Evolutionary conservation across 2,329 filamentous ascomycete species (phyloP).

Genomic region (Colletotrichum simmondsii): DNA sequence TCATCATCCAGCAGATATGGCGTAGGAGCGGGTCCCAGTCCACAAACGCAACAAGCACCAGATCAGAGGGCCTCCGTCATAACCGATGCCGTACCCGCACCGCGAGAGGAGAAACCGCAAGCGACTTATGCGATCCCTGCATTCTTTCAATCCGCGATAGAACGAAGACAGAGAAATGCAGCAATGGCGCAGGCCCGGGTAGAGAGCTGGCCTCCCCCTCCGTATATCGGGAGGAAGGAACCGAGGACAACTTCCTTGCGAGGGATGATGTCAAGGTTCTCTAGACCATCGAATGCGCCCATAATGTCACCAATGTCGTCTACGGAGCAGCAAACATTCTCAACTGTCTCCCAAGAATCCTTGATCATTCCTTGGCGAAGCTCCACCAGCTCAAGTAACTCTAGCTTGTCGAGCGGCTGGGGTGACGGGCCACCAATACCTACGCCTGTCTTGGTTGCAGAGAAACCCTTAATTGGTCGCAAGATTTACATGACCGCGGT

Average conservation of each 20-base stretch:
- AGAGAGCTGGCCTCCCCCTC: background rate
- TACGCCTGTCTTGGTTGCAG: background rate
- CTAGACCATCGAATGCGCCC: background rate
- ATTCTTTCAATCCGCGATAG: slow-evolving; percentile 8
- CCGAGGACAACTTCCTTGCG: background rate
- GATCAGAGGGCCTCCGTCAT: no score
- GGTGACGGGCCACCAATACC: slow-evolving; percentile 2
- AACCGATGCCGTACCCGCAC: no score
- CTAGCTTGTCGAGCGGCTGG: slow-evolving; percentile 19
- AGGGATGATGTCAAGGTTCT: background rate
- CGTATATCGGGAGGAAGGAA: background rate
- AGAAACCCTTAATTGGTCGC: background rate
- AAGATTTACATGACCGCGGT: background rate
- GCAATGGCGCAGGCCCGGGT: background rate
- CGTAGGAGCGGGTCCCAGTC: no score
- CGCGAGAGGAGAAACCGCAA: background rate
- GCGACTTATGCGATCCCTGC: background rate
- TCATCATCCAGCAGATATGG: background rate
- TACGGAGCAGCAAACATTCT: background rate
- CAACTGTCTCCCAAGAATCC: background rate
- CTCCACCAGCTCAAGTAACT: background rate
- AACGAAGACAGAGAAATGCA: slow-evolving; percentile 3
- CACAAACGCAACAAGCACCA: background rate
- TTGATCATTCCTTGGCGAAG: background rate
- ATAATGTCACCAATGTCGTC: background rate